Percentiles rank a stretch among this genome's conserved stretches.
These are phyloP conservation scores for Sophora flavescens DNA, from an alignment of 306 rosid genomes.

Conservation along the genomic window DNA sequence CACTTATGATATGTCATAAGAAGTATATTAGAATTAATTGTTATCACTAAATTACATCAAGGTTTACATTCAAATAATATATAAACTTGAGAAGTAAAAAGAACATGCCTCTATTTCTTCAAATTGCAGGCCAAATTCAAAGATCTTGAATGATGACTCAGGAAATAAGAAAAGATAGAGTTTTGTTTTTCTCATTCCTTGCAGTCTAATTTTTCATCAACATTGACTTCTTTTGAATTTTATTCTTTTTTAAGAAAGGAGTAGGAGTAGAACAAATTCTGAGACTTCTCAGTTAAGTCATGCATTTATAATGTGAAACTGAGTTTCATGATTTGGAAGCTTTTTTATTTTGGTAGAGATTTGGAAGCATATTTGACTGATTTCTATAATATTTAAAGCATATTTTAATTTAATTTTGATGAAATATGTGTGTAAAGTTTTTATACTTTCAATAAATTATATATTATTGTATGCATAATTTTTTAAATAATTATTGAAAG, in stretches of 20 bases:
- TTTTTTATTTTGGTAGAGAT: neutral
- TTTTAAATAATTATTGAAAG: too few relatives aligned
- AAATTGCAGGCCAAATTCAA: too few relatives aligned
- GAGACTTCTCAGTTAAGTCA: neutral
- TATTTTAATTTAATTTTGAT: too few relatives aligned
- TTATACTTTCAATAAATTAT: neutral
- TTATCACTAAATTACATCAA: neutral
- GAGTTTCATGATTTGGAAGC: slow-evolving; percentile 10
- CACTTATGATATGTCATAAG: neutral
- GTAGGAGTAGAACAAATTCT: neutral
- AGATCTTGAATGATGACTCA: neutral
- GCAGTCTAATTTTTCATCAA: neutral
- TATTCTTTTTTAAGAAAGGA: neutral
- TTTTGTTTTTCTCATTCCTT: too few relatives aligned
- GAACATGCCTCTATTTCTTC: neutral
- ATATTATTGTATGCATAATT: neutral
- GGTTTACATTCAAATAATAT: neutral
- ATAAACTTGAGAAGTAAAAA: neutral
- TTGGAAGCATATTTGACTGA: neutral
- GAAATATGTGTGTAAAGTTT: too few relatives aligned
- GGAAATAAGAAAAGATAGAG: neutral
- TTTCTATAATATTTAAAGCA: neutral
- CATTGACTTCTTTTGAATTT: neutral
- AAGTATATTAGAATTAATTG: neutral
- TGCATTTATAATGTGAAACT: neutral